Percentiles rank a stretch among this genome's conserved stretches.
These are phyloP conservation scores for Debaryomyces fabryi DNA, from an alignment of 1,139 yeast species.

Conservation along the genomic window DNA sequence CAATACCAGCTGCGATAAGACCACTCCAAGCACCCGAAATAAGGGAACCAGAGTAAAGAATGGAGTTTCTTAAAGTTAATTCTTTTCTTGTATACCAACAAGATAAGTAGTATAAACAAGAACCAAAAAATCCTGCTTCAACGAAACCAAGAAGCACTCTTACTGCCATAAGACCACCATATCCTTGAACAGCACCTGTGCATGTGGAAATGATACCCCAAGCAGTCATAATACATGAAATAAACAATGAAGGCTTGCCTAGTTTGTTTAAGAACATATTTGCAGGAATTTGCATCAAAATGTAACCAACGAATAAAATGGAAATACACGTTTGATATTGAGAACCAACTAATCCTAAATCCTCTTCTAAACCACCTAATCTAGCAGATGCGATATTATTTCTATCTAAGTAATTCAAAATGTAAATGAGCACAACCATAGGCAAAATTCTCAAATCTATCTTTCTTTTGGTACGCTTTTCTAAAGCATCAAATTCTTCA, in stretches of 20 bases:
- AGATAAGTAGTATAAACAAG: conserved; percentile 50
- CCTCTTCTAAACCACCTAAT: conserved; percentile 57
- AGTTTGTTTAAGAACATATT: conserved; percentile 51
- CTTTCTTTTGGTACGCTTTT: conserved; percentile 43
- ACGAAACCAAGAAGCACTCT: conserved; percentile 55
- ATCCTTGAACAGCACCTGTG: conserved; percentile 31
- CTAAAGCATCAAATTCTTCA: conserved; percentile 41
- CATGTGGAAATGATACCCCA: conserved; percentile 59
- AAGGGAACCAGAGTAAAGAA: conserved; percentile 65
- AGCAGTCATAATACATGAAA: conserved; percentile 50
- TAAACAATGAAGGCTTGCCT: conserved; percentile 53
- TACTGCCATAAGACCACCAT: conserved; percentile 37
- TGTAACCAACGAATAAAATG: conserved; percentile 63
- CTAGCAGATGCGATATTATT: conserved; percentile 65
- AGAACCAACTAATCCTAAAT: conserved; percentile 48
- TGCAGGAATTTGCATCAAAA: conserved; percentile 61
- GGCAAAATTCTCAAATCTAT: conserved; percentile 60
- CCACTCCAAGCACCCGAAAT: conserved; percentile 86
- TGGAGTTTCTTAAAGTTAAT: conserved; percentile 55
- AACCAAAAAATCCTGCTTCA: conserved; percentile 63
- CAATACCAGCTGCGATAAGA: conserved; percentile 54
- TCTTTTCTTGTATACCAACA: conserved; percentile 53
- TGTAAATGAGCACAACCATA: conserved; percentile 53
- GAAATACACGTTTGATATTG: conserved; percentile 61
- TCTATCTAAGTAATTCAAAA: conserved; percentile 59